Percentiles rank a stretch among this genome's conserved stretches.
These are phyloP conservation scores for Mycena crocata DNA, from an alignment of 768 basidiomycete species.

Conservation along the genomic window DNA sequence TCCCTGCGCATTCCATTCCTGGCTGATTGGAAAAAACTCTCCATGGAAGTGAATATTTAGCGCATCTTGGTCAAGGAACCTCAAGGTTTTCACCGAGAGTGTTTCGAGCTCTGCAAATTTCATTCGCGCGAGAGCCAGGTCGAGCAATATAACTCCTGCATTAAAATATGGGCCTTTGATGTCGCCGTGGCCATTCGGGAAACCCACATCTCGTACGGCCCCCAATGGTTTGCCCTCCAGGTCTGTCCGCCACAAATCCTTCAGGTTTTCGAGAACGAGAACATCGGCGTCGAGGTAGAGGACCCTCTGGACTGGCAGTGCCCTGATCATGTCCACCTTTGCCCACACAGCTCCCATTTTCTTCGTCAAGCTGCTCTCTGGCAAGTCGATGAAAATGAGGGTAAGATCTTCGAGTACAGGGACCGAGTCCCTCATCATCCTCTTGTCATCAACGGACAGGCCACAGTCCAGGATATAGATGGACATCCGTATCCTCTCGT, in stretches of 20 bases:
- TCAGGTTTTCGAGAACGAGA: constrained; percentile 55
- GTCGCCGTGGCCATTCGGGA: constrained; percentile 58
- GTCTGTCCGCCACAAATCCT: constrained; percentile 58
- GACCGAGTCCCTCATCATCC: constrained; percentile 45
- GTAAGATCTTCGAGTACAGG: constrained; percentile 46
- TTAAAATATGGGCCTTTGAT: constrained; percentile 62
- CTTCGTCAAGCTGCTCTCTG: constrained; percentile 35
- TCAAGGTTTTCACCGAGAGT: constrained; percentile 39
- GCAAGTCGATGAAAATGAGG: constrained; percentile 55
- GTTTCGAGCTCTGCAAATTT: constrained; percentile 40
- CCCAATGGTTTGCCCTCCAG: constrained; percentile 55
- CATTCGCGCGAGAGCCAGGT: constrained; percentile 54
- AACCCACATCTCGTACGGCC: constrained; percentile 61
- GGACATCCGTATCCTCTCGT: constrained; percentile 52
- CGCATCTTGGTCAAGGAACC: constrained; percentile 59
- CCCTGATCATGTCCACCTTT: constrained; percentile 59
- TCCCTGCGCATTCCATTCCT: constrained; percentile 69
- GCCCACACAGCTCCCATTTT: constrained; percentile 55
- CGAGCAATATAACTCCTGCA: constrained; percentile 64
- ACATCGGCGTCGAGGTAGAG: constrained; percentile 68
- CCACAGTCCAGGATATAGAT: constrained; percentile 65
- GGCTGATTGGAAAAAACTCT: constrained; percentile 54
- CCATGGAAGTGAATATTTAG: constrained; percentile 59
- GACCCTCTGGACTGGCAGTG: constrained; percentile 62
- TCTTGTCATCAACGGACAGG: constrained; percentile 49